phyloP scores from a whole-genome alignment of 129 eudicot species.

The Artemisia annua region DNA sequence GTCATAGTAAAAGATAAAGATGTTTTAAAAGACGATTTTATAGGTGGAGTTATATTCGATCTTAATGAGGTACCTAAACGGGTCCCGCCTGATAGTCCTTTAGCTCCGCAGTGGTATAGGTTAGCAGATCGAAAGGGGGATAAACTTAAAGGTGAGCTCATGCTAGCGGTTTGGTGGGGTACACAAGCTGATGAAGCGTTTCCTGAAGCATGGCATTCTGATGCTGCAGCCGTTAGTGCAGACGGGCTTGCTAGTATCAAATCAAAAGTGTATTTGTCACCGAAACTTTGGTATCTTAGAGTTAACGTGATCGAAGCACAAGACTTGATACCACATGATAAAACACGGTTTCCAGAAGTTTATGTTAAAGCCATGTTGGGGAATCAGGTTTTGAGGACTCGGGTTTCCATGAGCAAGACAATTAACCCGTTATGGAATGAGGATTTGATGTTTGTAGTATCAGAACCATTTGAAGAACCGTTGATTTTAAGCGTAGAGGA shows the following conservation, averaged over 20 bases:
- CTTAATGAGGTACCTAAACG: conserved; percentile 50
- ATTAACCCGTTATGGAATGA: conserved; percentile 56
- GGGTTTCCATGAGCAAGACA: conserved; percentile 27
- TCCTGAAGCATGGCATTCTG: conserved; percentile 50
- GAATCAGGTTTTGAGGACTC: conserved; percentile 44
- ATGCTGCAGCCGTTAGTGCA: conserved; percentile 40
- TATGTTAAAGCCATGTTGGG: conserved; percentile 47
- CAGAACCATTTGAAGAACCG: conserved; percentile 58
- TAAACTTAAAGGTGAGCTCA: conserved; percentile 40
- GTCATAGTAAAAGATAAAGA: conserved; percentile 45
- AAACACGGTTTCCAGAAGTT: conserved; percentile 36
- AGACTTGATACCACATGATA: conserved; percentile 35
- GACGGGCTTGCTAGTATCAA: conserved; percentile 38
- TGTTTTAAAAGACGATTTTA: conserved; percentile 43
- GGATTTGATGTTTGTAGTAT: conserved; percentile 54
- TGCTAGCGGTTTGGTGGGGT: conserved; percentile 55
- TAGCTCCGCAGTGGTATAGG: conserved; percentile 5
- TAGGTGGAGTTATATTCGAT: conserved; percentile 47
- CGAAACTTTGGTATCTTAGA: conserved; percentile 57
- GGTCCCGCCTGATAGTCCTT: conserved; percentile 31
- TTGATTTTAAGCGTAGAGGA: conserved; percentile 47
- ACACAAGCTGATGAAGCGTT: conserved; percentile 50
- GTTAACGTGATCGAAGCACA: conserved; percentile 56
- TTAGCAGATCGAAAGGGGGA: conserved; percentile 34
- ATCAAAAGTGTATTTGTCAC: conserved; percentile 59